Evolutionary conservation across 345 rosid species (phyloP), one percentile per base, ranked within the genome.

Genomic region (Linum lewisii): DNA sequence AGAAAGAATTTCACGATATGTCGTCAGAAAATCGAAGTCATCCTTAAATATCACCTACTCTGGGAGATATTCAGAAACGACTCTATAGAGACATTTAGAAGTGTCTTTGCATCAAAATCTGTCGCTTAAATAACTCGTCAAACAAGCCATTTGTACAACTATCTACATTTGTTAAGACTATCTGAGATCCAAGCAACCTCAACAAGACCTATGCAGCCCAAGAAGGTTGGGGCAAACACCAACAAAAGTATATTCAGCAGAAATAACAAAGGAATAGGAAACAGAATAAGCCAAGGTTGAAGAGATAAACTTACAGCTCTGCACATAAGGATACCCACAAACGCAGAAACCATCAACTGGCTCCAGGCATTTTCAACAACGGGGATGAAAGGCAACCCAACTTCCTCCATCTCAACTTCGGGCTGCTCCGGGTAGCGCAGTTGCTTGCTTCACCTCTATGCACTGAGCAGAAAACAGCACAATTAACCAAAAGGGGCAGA

Each of bases 291-390:
- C 15, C 4, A 9, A 11, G 18, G 47, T 42, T 42, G 15, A 16
- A 42, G 47, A 42, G 47, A 42, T 42, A 42, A 42, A 42, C 47
- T 42, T 42, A 42, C 47, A 42, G 47, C 47, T 42, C 47, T 42
- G 47, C 47, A 42, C 47, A 42, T 42, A 42, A 42, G 15, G 18
- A 42, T 42, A 42, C 47, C 47, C 47, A 42, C 47, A 42, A 42
- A 42, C 3, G 47, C 47, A 42, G 47, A 42, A 42, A 16, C 47
- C 47, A 42, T 14, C 47, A 42, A 4, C 9, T 42, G 47, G 47
- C 15, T 11, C 2, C 15, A 7, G 47, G 47, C 47, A 42, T 42
- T 42, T 11, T 42, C 47, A 42, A 42, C 47, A 11, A 42, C 14
- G 47, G 47, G 47, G 18, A 42, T 42, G 47, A 42, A 16, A 6